A percentile compares a stretch with the other conserved stretches of the same genome.
These are phyloP conservation scores for Firmiana major DNA, from an alignment of 345 rosid genomes.

Conservation along the genomic window DNA sequence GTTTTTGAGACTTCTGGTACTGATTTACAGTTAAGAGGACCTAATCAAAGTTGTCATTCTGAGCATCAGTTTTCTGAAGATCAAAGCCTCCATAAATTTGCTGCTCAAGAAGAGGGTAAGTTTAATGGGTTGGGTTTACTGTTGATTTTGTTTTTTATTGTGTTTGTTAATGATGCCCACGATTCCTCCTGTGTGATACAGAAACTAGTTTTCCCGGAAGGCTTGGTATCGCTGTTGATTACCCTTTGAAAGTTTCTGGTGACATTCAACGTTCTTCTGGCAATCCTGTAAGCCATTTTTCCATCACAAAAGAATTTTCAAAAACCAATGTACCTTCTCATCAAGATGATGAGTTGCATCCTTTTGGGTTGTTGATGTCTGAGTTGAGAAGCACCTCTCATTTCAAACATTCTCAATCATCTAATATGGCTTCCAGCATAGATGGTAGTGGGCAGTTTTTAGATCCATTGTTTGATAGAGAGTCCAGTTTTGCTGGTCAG, in stretches of 20 bases:
- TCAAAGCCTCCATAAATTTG: constrained; percentile 28
- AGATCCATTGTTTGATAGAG: constrained; percentile 27
- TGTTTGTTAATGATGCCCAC: constrained; percentile 10
- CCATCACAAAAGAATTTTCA: constrained; percentile 30
- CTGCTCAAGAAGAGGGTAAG: constrained; percentile 49
- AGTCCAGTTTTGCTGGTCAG: constrained; percentile 14
- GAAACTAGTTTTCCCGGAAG: constrained; percentile 51
- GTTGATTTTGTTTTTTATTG: constrained; percentile 16
- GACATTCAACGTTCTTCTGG: constrained; percentile 26
- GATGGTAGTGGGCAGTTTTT: constrained; percentile 25
- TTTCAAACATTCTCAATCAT: constrained; percentile 29
- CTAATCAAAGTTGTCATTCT: constrained; percentile 12
- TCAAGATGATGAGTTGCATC: constrained; percentile 50
- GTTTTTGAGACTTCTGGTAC: constrained; percentile 17
- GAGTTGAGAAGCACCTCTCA: constrained; percentile 44
- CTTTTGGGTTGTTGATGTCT: constrained; percentile 63
- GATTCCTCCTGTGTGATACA: constrained; percentile 21
- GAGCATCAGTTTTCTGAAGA: constrained; percentile 21
- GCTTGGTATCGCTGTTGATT: constrained; percentile 30
- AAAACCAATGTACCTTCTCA: constrained; percentile 28
- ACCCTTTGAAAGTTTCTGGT: constrained; percentile 20
- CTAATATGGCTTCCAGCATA: constrained; percentile 29
- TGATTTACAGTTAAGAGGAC: constrained; percentile 17
- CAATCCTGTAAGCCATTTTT: constrained; percentile 27
- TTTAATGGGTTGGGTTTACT: neutral